Percentiles rank a stretch among this genome's conserved stretches.
Evolutionary conservation across 306 rosid genomes (phyloP).

Genomic region (Parietaria judaica): DNA sequence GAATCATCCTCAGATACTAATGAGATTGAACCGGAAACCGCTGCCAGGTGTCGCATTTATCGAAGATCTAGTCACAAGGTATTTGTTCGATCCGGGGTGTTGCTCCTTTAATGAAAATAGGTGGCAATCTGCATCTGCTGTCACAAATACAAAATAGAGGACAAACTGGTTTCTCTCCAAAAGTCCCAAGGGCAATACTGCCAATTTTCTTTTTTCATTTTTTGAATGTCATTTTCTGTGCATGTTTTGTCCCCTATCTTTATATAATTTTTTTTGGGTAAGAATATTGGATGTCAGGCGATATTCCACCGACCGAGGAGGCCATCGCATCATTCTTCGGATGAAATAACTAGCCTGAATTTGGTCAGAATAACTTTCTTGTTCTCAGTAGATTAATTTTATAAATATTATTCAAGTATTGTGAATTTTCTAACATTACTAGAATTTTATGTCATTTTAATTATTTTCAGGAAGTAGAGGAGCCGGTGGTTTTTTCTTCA

Average conservation of each 20-base stretch:
- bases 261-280: no score
- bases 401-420: slow-evolving; percentile 2
- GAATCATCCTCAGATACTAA: slow-evolving; percentile 46
- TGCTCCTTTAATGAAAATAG: not conserved
- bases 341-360: slow-evolving; percentile 48
- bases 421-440: not conserved
- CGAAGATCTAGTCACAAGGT: slow-evolving; percentile 58
- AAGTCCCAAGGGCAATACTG: not conserved
- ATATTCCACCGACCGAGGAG: slow-evolving; percentile 68
- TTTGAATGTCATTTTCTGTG: not conserved
- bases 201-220: not conserved
- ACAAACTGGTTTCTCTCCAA: no score
- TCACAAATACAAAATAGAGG: no score
- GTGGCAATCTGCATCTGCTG: not conserved
- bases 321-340: slow-evolving; percentile 57
- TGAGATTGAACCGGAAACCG: slow-evolving; percentile 52
- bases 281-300: slow-evolving; percentile 50
- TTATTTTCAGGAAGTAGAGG: slow-evolving; percentile 54
- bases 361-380: slow-evolving; percentile 40
- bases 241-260: slow-evolving; percentile 16
- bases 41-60: slow-evolving; percentile 68
- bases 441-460: slow-evolving; percentile 9
- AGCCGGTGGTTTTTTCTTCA: slow-evolving; percentile 56
- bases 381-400: slow-evolving; percentile 5
- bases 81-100: not conserved